phyloP scores from a whole-genome alignment of 2,329 filamentous ascomycete species.

The Curvularia spicifera region DNA sequence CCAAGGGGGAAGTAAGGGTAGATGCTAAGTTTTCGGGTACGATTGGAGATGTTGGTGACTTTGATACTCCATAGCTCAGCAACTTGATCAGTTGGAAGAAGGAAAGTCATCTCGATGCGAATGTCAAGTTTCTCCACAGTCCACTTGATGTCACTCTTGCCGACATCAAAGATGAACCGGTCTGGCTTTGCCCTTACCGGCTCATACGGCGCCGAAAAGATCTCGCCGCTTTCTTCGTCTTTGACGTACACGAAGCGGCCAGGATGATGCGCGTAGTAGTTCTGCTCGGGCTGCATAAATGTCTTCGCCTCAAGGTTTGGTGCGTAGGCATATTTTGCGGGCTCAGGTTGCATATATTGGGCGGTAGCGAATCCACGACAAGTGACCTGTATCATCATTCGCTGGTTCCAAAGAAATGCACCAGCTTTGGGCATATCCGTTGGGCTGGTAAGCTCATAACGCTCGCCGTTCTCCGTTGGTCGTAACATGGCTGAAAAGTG shows the following conservation, averaged over 20 bases:
- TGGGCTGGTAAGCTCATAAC: slow-evolving; percentile 63
- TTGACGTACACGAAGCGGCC: slow-evolving; percentile 66
- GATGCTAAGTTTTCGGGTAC: slow-evolving; percentile 57
- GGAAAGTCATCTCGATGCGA: slow-evolving; percentile 60
- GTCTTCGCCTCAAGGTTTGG: slow-evolving; percentile 65
- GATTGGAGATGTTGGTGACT: slow-evolving; percentile 58
- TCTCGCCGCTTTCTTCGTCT: slow-evolving; percentile 58
- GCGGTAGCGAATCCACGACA: slow-evolving; percentile 65
- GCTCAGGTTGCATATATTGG: slow-evolving; percentile 67
- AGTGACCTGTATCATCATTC: slow-evolving; percentile 67
- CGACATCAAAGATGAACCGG: slow-evolving; percentile 60
- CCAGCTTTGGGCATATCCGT: slow-evolving; percentile 63
- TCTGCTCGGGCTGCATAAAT: slow-evolving; percentile 67
- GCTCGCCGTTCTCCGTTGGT: slow-evolving; percentile 57
- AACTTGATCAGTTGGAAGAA: slow-evolving; percentile 61
- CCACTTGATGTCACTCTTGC: slow-evolving; percentile 64
- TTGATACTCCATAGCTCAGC: slow-evolving; percentile 63
- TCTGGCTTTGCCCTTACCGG: slow-evolving; percentile 59
- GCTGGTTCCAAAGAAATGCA: slow-evolving; percentile 66
- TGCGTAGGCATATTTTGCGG: slow-evolving; percentile 65
- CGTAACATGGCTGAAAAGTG: slow-evolving; percentile 40
- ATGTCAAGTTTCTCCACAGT: slow-evolving; percentile 59
- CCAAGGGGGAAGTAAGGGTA: slow-evolving; percentile 65
- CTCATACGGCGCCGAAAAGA: slow-evolving; percentile 65
- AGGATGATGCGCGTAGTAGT: slow-evolving; percentile 65